Conservation (phyloP, 2,329 filamentous ascomycete species). For the Botrytis paeoniae region DNA sequence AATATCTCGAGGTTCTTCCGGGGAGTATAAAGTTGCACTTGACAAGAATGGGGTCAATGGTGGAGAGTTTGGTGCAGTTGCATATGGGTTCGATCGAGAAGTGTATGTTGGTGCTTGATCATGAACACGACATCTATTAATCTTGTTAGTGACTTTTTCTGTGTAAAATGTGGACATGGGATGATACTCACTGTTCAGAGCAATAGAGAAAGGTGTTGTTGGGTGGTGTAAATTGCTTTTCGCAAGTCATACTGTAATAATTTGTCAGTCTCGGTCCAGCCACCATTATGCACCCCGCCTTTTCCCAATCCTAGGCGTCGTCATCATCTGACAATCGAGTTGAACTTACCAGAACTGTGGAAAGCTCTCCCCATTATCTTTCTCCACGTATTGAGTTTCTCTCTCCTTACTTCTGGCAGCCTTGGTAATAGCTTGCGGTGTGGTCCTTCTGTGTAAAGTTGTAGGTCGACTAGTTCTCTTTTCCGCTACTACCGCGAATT, state of each 20-base stretch:
- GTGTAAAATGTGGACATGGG: background rate
- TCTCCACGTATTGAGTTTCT: constrained; percentile 27
- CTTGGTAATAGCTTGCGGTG: constrained; percentile 29
- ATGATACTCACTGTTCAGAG: constrained; percentile 56
- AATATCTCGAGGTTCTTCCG: constrained; percentile 56
- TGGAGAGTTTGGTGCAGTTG: constrained; percentile 35
- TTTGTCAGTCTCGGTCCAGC: constrained; percentile 28
- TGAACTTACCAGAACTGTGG: constrained; percentile 58
- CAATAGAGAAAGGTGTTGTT: constrained; percentile 60
- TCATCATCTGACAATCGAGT: constrained; percentile 4
- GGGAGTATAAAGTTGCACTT: constrained; percentile 42
- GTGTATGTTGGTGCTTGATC: constrained; percentile 30
- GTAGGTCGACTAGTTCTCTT: constrained; percentile 30
- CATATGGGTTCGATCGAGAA: constrained; percentile 26
- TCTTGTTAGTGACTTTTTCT: background rate
- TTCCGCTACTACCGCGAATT: constrained; percentile 26
- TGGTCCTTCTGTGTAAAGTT: constrained; percentile 24
- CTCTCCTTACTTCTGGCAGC: constrained; percentile 20
- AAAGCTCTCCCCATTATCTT: constrained; percentile 58
- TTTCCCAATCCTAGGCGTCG: constrained; percentile 35
- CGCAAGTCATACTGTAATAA: constrained; percentile 58
- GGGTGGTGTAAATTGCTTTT: constrained; percentile 61
- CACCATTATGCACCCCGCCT: constrained; percentile 31
- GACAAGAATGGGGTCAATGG: constrained; percentile 37
- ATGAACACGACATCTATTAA: constrained; percentile 33